These are phyloP conservation scores for Teunomyces tritomae DNA, from an alignment of 805 yeast genomes.

Conservation along the genomic window DNA sequence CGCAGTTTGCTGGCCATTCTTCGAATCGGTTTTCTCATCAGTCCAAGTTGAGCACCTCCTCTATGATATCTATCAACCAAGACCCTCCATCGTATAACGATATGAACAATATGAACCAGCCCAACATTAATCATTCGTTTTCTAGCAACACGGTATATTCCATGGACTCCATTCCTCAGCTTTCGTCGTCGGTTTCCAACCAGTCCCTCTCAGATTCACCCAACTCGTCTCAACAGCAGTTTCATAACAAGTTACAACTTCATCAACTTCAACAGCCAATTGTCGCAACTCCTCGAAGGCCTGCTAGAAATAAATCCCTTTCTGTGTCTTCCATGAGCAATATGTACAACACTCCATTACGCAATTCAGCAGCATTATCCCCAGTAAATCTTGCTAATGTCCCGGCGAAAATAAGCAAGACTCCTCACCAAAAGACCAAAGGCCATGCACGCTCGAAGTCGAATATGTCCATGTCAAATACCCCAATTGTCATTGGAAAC, in stretches of 20 bases:
- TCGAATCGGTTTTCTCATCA: constrained; percentile 12
- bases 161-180: constrained; percentile 35
- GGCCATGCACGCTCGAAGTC: constrained; percentile 43
- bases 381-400: constrained; percentile 19
- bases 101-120: not conserved
- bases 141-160: constrained; percentile 25
- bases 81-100: constrained; percentile 16
- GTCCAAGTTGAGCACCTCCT: constrained; percentile 19
- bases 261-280: constrained; percentile 10
- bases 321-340: constrained; percentile 28
- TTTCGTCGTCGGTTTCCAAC: constrained; percentile 33
- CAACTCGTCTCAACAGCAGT: constrained; percentile 16
- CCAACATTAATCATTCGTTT: constrained; percentile 10
- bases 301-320: constrained; percentile 32
- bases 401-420: constrained; percentile 30
- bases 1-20: constrained; percentile 4
- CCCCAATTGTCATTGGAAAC: constrained; percentile 10
- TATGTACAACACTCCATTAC: constrained; percentile 34
- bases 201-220: constrained; percentile 35
- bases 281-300: constrained; percentile 34
- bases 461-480: constrained; percentile 27
- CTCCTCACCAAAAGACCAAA: constrained; percentile 30
- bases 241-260: constrained; percentile 6
- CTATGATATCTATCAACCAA: constrained; percentile 22
- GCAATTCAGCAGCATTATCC: constrained; percentile 17